These are phyloP conservation scores for Xylaria hypoxylon DNA, from an alignment of 2,329 filamentous ascomycete genomes.

Conservation along the genomic window DNA sequence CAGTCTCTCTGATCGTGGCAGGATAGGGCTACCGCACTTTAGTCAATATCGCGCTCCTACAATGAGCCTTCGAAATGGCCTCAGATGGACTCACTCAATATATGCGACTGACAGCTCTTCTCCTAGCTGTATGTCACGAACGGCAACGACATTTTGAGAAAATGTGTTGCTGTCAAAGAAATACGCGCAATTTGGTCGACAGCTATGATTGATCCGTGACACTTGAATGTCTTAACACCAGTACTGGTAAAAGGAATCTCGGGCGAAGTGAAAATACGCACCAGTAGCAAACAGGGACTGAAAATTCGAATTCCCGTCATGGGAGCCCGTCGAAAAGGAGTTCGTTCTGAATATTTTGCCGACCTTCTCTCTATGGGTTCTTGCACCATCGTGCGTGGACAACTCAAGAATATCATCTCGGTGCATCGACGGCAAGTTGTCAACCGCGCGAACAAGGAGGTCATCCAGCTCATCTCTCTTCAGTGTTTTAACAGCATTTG, in stretches of 20 bases:
- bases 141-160: conserved; percentile 53
- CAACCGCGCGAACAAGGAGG: conserved; percentile 46
- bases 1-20: background rate
- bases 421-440: conserved; percentile 43
- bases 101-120: conserved; percentile 58
- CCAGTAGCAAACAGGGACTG: conserved; percentile 51
- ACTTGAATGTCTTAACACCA: conserved; percentile 43
- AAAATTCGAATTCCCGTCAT: conserved; percentile 45
- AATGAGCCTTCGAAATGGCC: background rate
- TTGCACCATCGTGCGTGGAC: conserved; percentile 43
- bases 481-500: conserved; percentile 43
- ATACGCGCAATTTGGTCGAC: conserved; percentile 56
- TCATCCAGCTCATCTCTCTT: conserved; percentile 38
- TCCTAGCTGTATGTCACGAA: conserved; percentile 53
- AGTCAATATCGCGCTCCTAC: conserved; percentile 29
- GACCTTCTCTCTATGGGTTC: conserved; percentile 40
- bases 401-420: conserved; percentile 46
- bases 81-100: conserved; percentile 49
- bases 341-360: conserved; percentile 52
- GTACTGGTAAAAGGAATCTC: background rate
- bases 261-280: conserved; percentile 35
- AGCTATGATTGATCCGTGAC: conserved; percentile 57
- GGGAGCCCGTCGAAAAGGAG: conserved; percentile 46
- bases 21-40: conserved; percentile 45
- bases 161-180: conserved; percentile 53